These are phyloP conservation scores for Wickerhamiella sorbophila DNA, from an alignment of 805 yeast genomes.

Conservation along the genomic window DNA sequence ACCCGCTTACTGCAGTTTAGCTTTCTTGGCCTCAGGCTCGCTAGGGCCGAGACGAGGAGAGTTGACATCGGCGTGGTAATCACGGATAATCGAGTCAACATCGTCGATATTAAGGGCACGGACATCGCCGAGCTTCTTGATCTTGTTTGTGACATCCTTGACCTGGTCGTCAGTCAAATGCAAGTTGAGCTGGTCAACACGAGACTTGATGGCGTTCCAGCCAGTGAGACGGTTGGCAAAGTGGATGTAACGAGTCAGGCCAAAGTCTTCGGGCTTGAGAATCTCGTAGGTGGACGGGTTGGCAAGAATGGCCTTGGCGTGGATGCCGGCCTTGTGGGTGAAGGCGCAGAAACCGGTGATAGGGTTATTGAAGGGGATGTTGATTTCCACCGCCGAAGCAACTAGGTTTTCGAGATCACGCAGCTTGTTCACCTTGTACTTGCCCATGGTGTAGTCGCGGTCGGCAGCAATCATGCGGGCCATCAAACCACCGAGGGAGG, in stretches of 20 bases:
- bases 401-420: conserved; percentile 92
- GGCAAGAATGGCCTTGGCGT: conserved; percentile 95
- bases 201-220: conserved; percentile 96
- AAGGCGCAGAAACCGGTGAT: conserved; percentile 99
- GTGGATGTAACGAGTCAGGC: conserved; percentile 90
- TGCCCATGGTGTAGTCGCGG: conserved; percentile 85
- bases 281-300: conserved; percentile 99
- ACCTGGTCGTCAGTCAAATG: conserved; percentile 80
- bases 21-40: conserved; percentile 22
- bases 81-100: conserved; percentile 92
- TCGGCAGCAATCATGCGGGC: conserved; percentile 99
- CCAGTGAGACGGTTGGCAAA: conserved; percentile 97
- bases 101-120: conserved; percentile 91
- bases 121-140: conserved; percentile 88
- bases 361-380: conserved; percentile 96
- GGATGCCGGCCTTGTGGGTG: conserved; percentile 98
- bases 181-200: conserved; percentile 93
- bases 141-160: conserved; percentile 88
- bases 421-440: conserved; percentile 88
- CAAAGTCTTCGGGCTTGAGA: conserved; percentile 86
- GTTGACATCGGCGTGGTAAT: conserved; percentile 57
- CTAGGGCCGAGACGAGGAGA: conserved; percentile 16
- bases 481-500: conserved; percentile 96
- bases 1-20: conserved; percentile 16
- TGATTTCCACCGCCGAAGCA: conserved; percentile 94